A percentile compares a stretch with the other conserved stretches of the same genome.
phyloP scores from a whole-genome alignment of 225 moss, liverwort and hornwort species.

The Pseudisothecium myosuroides region DNA sequence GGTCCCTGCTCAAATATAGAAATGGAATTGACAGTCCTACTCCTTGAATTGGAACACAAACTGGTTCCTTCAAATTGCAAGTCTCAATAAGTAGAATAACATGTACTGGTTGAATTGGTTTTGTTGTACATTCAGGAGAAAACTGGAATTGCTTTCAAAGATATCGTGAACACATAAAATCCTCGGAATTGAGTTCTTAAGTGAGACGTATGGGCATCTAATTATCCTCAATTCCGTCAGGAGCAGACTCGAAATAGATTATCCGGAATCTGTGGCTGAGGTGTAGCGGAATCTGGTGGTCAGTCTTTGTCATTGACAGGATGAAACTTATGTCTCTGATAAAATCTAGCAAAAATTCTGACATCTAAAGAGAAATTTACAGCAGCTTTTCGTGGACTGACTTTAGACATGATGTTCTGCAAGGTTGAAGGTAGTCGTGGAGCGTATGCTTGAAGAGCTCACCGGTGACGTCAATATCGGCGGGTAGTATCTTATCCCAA shows the following conservation, averaged over 20 bases:
- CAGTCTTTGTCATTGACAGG: neutral
- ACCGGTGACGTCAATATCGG: constrained; percentile 80
- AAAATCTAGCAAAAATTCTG: neutral
- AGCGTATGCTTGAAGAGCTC: constrained; percentile 82
- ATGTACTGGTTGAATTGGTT: neutral
- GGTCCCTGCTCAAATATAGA: neutral
- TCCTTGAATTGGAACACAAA: neutral
- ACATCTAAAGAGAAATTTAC: neutral
- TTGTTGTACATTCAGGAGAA: neutral
- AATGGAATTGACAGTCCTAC: neutral
- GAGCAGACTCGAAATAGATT: neutral
- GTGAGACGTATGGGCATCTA: neutral
- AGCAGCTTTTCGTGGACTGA: neutral
- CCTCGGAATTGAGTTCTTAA: neutral
- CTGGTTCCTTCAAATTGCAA: neutral
- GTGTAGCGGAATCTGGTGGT: neutral
- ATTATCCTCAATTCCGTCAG: neutral
- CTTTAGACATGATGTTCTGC: constrained; percentile 23
- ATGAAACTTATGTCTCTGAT: neutral
- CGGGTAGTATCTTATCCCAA: constrained; percentile 25
- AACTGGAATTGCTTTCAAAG: neutral
- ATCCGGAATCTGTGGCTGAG: neutral
- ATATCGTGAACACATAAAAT: neutral
- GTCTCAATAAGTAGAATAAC: neutral
- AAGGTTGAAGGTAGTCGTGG: constrained; percentile 86